phyloP scores from a whole-genome alignment of 495 filamentous ascomycete genomes.

The Neurospora sp. region DNA sequence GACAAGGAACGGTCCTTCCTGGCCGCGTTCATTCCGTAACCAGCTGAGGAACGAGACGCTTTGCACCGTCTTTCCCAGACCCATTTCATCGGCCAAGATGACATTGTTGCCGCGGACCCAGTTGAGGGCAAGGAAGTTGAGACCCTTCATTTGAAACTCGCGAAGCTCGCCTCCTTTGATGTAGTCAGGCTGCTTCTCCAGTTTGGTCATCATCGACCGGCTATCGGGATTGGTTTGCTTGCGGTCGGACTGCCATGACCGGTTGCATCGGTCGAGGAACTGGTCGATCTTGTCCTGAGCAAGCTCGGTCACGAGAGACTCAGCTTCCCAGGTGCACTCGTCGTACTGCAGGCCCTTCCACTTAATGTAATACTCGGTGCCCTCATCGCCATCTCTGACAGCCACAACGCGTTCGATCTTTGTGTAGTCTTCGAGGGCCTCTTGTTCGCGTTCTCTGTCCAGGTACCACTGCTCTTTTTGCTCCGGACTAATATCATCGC shows the following conservation, averaged over 20 bases:
- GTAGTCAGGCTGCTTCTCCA: slow-evolving; percentile 69
- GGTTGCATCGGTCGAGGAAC: slow-evolving; percentile 69
- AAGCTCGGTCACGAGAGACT: slow-evolving; percentile 58
- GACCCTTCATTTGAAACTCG: slow-evolving; percentile 85
- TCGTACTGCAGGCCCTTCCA: slow-evolving; percentile 89
- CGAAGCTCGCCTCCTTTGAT: slow-evolving; percentile 78
- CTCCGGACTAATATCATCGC: slow-evolving; percentile 64
- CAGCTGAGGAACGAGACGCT: slow-evolving; percentile 96
- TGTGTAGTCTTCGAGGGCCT: slow-evolving; percentile 75
- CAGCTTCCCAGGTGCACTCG: slow-evolving; percentile 87
- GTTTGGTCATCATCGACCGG: slow-evolving; percentile 60
- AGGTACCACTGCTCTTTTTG: slow-evolving; percentile 86
- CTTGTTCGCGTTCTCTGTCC: slow-evolving; percentile 75
- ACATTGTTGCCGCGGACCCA: slow-evolving; percentile 89
- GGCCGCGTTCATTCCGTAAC: slow-evolving; percentile 81
- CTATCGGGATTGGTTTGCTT: slow-evolving; percentile 65
- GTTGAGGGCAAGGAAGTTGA: slow-evolving; percentile 91
- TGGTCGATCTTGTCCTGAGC: slow-evolving; percentile 84
- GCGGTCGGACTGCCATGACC: slow-evolving; percentile 64
- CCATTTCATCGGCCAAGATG: slow-evolving; percentile 97
- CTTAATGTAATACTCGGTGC: slow-evolving; percentile 79
- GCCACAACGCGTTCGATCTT: slow-evolving; percentile 89
- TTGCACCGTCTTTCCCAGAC: slow-evolving; percentile 95
- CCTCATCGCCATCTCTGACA: slow-evolving; percentile 62
- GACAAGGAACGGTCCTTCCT: slow-evolving; percentile 91